These are phyloP conservation scores for Solanum infundibuliforme DNA, from an alignment of 257 asterid species.

Conservation along the genomic window DNA sequence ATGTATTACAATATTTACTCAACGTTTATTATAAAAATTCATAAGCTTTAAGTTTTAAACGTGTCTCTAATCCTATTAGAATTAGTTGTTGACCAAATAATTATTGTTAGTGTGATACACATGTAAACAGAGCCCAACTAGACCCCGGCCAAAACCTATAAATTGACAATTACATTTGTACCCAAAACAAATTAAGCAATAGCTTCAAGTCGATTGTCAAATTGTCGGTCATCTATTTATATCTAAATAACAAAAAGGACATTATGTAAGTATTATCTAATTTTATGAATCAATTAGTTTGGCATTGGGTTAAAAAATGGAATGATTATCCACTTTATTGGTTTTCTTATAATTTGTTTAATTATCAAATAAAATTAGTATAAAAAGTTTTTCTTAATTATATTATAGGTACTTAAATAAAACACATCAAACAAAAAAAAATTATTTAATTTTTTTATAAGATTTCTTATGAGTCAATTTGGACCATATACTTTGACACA, in stretches of 20 bases:
- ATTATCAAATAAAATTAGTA: not conserved
- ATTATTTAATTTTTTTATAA: not conserved
- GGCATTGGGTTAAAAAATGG: not conserved
- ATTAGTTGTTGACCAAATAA: not conserved
- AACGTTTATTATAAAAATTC: not conserved
- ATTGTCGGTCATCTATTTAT: not conserved
- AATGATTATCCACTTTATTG: not conserved
- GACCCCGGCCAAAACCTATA: not conserved
- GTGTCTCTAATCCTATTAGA: not conserved
- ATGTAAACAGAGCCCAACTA: not conserved
- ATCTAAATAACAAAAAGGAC: not conserved
- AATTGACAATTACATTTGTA: not conserved
- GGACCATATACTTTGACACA: not conserved
- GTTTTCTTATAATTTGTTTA: not conserved
- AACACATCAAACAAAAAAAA: not conserved
- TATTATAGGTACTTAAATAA: not conserved
- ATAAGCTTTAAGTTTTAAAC: no score
- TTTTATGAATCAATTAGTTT: not conserved
- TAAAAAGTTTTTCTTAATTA: not conserved
- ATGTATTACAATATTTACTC: no score
- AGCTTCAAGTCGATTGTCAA: not conserved
- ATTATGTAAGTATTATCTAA: not conserved
- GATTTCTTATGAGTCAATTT: not conserved
- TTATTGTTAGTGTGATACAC: not conserved
- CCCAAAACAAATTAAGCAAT: not conserved